Evolutionary conservation across 306 rosid genomes (phyloP).

Genomic region (Clitoria ternatea): DNA sequence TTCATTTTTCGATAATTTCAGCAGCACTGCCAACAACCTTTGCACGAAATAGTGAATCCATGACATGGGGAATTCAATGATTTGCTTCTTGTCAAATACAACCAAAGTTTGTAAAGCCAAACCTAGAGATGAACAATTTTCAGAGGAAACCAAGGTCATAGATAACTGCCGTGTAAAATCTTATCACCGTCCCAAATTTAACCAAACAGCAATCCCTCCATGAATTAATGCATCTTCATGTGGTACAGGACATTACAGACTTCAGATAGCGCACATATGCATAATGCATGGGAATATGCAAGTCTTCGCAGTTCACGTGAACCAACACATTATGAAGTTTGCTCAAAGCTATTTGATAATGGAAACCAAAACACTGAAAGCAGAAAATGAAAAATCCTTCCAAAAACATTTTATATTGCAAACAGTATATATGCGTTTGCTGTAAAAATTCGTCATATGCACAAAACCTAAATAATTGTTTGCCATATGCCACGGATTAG

Average conservation of each 20-base stretch:
- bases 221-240: background rate
- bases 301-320: background rate
- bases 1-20: too few species aligned
- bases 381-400: slow-evolving; percentile 15
- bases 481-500: background rate
- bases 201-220: background rate
- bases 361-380: slow-evolving; percentile 20
- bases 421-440: background rate
- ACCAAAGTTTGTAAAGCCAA: background rate
- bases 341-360: background rate
- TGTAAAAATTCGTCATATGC: slow-evolving; percentile 14
- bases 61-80: background rate
- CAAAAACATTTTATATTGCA: slow-evolving; percentile 6
- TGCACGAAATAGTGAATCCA: background rate
- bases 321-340: background rate
- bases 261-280: background rate
- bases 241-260: background rate
- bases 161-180: background rate
- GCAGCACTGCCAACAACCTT: background rate
- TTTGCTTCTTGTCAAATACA: background rate
- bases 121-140: background rate
- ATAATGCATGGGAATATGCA: background rate
- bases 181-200: background rate
- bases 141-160: background rate
- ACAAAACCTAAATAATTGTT: slow-evolving; percentile 19